Evolutionary conservation across 208 protist species (phyloP).

Genomic region (Trypanosomatidae sp.): DNA sequence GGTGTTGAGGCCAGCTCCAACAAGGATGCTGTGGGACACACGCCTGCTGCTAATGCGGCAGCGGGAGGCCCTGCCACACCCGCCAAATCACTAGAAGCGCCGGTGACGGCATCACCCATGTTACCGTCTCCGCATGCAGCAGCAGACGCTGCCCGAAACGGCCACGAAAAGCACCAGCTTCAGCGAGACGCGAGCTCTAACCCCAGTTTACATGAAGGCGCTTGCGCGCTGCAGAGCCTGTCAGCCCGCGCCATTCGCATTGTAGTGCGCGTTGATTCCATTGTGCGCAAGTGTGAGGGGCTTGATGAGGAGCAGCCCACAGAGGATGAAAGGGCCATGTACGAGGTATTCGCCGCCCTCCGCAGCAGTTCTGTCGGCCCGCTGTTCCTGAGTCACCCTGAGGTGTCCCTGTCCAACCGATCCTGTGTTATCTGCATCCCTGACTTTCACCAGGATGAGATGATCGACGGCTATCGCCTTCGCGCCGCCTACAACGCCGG

Average conservation of each 20-base stretch:
- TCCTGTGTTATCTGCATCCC: constrained; percentile 68
- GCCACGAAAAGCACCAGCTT: not conserved
- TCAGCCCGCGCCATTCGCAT: constrained; percentile 35
- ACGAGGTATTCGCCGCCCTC: constrained; percentile 44
- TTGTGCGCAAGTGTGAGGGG: constrained; percentile 44
- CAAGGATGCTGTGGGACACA: not conserved
- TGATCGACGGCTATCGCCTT: constrained; percentile 55
- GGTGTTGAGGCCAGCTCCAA: not conserved
- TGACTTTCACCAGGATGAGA: constrained; percentile 56
- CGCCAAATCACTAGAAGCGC: not conserved
- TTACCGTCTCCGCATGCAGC: not conserved
- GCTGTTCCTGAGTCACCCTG: constrained; percentile 69
- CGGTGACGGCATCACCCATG: not conserved
- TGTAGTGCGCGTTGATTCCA: constrained; percentile 37
- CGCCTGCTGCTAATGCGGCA: too few relatives aligned
- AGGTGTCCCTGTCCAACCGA: constrained; percentile 78
- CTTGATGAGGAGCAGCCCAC: constrained; percentile 24
- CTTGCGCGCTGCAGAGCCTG: constrained; percentile 8
- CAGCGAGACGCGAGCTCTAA: not conserved
- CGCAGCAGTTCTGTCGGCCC: constrained; percentile 45
- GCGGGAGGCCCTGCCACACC: not conserved
- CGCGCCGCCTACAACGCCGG: constrained; percentile 48
- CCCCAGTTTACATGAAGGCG: not conserved
- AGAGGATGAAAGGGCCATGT: constrained; percentile 44
- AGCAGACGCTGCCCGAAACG: not conserved